phyloP scores from a whole-genome alignment of 2,329 filamentous ascomycete species.

The Didymella pinodella region DNA sequence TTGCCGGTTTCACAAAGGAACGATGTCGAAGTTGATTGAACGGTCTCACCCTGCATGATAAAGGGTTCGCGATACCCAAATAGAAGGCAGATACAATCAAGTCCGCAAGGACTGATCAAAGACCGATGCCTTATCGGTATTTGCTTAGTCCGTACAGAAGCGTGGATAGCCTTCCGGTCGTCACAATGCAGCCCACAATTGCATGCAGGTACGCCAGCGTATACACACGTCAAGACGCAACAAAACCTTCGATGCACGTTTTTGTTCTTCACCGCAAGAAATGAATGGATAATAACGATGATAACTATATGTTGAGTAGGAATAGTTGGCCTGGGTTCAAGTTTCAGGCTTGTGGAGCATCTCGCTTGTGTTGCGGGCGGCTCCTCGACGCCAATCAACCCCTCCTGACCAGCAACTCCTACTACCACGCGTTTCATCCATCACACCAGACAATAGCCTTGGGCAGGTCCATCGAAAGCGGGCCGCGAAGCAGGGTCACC shows the following conservation, averaged over 20 bases:
- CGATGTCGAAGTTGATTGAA: neutral
- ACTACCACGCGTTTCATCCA: constrained; percentile 27
- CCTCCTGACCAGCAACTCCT: constrained; percentile 12
- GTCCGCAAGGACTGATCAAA: too few relatives aligned
- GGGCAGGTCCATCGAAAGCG: constrained; percentile 16
- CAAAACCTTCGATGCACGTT: constrained; percentile 5
- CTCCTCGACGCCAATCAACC: constrained; percentile 19
- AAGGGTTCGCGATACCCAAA: neutral
- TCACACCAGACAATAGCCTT: constrained; percentile 12
- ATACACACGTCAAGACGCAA: constrained; percentile 4
- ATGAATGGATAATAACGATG: constrained; percentile 9
- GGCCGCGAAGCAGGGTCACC: constrained; percentile 21
- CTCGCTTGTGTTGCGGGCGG: constrained; percentile 13
- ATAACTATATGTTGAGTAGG: constrained; percentile 13
- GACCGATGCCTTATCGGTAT: neutral
- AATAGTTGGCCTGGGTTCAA: constrained; percentile 6
- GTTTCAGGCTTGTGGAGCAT: constrained; percentile 20
- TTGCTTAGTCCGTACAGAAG: neutral
- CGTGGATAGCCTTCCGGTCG: neutral
- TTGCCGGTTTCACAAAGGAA: constrained; percentile 12
- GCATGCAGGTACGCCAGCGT: constrained; percentile 1
- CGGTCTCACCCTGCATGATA: constrained; percentile 1
- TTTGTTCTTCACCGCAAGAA: neutral
- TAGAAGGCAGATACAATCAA: too few relatives aligned
- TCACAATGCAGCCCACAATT: neutral